These are phyloP conservation scores for Fusarium udum DNA, from an alignment of 2,329 filamentous ascomycete genomes.

Conservation along the genomic window DNA sequence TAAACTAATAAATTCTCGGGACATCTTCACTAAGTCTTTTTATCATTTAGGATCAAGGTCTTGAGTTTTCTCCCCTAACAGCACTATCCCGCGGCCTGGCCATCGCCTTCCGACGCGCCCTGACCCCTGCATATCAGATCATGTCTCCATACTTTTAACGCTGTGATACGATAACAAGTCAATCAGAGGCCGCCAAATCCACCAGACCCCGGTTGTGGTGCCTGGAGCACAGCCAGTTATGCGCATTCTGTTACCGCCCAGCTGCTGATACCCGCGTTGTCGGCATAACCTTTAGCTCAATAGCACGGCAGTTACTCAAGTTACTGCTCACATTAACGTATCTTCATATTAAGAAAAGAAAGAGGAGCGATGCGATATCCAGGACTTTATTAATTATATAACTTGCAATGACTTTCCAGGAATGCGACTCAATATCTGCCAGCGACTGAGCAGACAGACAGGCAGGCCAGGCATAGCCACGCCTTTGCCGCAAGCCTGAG, in stretches of 20 bases:
- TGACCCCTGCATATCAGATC: background rate
- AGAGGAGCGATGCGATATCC: fast-evolving
- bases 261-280: too few species aligned
- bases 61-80: too few species aligned
- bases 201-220: background rate
- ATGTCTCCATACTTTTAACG: background rate
- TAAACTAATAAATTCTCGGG: too few species aligned
- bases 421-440: background rate
- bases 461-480: background rate
- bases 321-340: background rate
- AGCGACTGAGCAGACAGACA: too few species aligned
- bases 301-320: background rate
- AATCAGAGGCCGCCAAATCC: background rate
- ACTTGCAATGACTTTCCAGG: too few species aligned
- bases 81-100: background rate
- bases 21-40: too few species aligned
- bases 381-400: background rate
- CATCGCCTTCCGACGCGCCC: background rate
- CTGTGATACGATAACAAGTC: background rate
- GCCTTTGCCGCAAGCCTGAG: background rate
- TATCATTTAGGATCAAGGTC: too few species aligned
- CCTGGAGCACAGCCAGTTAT: background rate
- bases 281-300: background rate
- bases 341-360: background rate
- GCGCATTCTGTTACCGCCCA: background rate